These are phyloP conservation scores for Fusarium bactridioides DNA, from an alignment of 2,329 filamentous ascomycete species.

Conservation along the genomic window DNA sequence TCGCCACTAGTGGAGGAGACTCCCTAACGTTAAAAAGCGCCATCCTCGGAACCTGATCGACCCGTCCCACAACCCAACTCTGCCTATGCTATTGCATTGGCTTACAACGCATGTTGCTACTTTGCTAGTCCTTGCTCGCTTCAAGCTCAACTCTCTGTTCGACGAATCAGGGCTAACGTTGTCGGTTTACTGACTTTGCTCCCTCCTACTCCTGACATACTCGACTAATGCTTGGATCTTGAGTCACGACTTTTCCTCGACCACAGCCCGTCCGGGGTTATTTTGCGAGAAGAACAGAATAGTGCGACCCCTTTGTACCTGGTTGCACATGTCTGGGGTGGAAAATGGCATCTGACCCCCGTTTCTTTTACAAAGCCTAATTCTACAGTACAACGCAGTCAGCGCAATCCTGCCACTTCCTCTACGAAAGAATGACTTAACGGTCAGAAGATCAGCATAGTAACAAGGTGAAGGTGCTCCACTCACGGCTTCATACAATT, in stretches of 20 bases:
- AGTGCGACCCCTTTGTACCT: background rate
- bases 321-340: background rate
- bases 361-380: constrained; percentile 9
- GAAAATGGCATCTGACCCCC: background rate
- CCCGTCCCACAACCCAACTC: constrained; percentile 13
- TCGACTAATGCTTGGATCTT: constrained; percentile 16
- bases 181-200: background rate
- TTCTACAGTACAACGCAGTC: constrained; percentile 1
- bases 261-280: constrained; percentile 4
- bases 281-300: background rate
- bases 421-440: background rate
- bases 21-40: constrained; percentile 5
- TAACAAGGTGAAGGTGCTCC: constrained; percentile 5
- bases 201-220: background rate
- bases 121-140: constrained; percentile 21
- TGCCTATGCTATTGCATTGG: constrained; percentile 20
- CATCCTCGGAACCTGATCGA: constrained; percentile 3
- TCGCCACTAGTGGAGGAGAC: constrained; percentile 1
- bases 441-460: background rate
- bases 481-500: constrained; percentile 13
- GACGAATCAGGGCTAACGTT: constrained; percentile 10
- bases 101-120: constrained; percentile 9
- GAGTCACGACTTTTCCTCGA: background rate
- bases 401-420: constrained; percentile 6
- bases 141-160: background rate